phyloP scores from a whole-genome alignment of 805 yeast species.

The Candida insectorum region DNA sequence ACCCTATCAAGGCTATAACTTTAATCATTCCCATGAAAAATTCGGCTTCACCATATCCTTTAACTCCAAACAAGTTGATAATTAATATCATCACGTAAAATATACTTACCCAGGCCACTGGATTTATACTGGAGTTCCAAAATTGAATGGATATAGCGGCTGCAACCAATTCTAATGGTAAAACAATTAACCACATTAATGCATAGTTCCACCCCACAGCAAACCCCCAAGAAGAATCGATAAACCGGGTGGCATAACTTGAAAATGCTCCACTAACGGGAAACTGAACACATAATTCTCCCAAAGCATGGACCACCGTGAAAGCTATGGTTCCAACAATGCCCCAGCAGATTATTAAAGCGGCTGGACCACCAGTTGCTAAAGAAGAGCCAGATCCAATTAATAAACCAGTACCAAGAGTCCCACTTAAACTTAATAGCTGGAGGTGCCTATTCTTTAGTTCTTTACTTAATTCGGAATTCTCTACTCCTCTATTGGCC shows the following conservation, averaged over 20 bases:
- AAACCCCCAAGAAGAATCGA: constrained; percentile 39
- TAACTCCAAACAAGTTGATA: constrained; percentile 34
- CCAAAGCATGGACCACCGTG: constrained; percentile 59
- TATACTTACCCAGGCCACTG: constrained; percentile 35
- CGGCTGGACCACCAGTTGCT: constrained; percentile 41
- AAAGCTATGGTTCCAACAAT: constrained; percentile 57
- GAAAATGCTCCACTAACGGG: constrained; percentile 40
- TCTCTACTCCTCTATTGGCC: constrained; percentile 29
- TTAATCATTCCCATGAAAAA: constrained; percentile 28
- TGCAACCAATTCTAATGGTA: constrained; percentile 37
- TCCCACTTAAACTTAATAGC: constrained; percentile 70
- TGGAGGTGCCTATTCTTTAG: constrained; percentile 50
- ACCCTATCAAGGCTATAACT: constrained; percentile 34
- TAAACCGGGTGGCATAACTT: constrained; percentile 35
- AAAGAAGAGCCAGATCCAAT: constrained; percentile 46
- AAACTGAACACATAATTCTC: constrained; percentile 56
- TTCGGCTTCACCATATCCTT: constrained; percentile 38
- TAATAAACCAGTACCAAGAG: constrained; percentile 61
- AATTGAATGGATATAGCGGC: constrained; percentile 34
- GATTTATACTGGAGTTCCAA: constrained; percentile 33
- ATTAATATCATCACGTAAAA: constrained; percentile 27
- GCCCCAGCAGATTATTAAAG: constrained; percentile 51
- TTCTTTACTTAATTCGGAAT: constrained; percentile 42
- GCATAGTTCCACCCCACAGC: constrained; percentile 40
- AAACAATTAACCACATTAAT: constrained; percentile 34